These are phyloP conservation scores for Pseudocercospora fuligena DNA, from an alignment of 2,329 filamentous ascomycete species.

Conservation along the genomic window DNA sequence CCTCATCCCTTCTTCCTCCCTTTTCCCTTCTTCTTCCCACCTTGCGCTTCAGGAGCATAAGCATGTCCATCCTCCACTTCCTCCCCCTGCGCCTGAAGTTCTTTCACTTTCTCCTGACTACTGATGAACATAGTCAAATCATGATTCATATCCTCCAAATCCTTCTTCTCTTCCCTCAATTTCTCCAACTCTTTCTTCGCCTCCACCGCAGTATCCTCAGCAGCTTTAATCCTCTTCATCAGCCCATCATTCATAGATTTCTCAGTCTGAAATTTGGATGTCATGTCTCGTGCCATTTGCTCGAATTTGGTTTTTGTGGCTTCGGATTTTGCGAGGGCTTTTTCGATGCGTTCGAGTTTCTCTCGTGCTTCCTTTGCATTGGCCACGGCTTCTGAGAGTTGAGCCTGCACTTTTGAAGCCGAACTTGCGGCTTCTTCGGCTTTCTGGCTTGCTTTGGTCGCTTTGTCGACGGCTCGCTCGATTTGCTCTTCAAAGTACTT, in stretches of 20 bases:
- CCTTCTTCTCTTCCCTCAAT: conserved; percentile 62
- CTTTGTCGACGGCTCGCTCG: conserved; percentile 87
- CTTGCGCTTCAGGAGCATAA: conserved; percentile 46
- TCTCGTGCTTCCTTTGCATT: conserved; percentile 59
- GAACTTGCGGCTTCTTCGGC: conserved; percentile 64
- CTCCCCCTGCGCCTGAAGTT: conserved; percentile 64
- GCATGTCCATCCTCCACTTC: conserved; percentile 69
- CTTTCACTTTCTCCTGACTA: conserved; percentile 77
- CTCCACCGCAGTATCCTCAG: conserved; percentile 62
- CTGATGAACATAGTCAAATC: conserved; percentile 88
- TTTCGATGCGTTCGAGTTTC: conserved; percentile 71
- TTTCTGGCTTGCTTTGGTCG: conserved; percentile 69
- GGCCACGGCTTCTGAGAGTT: conserved; percentile 59
- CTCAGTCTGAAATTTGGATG: conserved; percentile 81
- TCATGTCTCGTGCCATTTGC: conserved; percentile 74
- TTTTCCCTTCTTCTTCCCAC: conserved; percentile 54
- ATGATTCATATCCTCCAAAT: conserved; percentile 82
- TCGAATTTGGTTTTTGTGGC: conserved; percentile 73
- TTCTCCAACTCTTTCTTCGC: conserved; percentile 55
- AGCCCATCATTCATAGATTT: conserved; percentile 81
- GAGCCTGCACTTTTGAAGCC: conserved; percentile 55
- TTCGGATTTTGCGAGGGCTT: conserved; percentile 70
- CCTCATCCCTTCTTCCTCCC: conserved; percentile 47
- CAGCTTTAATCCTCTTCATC: conserved; percentile 77
- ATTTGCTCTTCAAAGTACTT: conserved; percentile 94